Percentiles rank a stretch among this genome's conserved stretches.
These are phyloP conservation scores for Russula foetens DNA, from an alignment of 768 basidiomycete genomes.

Conservation along the genomic window DNA sequence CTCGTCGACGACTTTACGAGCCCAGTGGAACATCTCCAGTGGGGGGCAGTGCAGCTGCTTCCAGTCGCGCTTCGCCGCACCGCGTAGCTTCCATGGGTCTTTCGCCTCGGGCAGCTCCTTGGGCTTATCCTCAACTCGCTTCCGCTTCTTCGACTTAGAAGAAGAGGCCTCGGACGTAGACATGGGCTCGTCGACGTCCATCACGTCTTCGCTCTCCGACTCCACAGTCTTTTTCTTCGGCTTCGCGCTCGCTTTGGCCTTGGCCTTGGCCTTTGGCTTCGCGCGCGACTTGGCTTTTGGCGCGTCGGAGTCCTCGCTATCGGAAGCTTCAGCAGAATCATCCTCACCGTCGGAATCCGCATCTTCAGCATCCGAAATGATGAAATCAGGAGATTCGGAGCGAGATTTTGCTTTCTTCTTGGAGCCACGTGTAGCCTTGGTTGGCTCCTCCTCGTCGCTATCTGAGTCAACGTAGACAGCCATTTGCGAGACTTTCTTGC, in stretches of 20 bases:
- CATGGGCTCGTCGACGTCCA: slow-evolving; percentile 50
- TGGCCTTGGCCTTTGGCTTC: slow-evolving; percentile 22
- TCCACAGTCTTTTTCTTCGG: slow-evolving; percentile 24
- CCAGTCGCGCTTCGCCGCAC: slow-evolving; percentile 63
- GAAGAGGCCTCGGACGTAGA: slow-evolving; percentile 31
- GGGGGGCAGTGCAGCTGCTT: slow-evolving; percentile 74
- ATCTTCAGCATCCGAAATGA: slow-evolving; percentile 28
- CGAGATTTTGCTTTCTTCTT: slow-evolving; percentile 19
- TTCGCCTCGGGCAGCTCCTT: slow-evolving; percentile 39
- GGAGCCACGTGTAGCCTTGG: slow-evolving; percentile 17
- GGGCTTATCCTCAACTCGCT: slow-evolving; percentile 27
- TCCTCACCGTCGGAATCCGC: slow-evolving; percentile 25
- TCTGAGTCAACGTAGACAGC: slow-evolving; percentile 12
- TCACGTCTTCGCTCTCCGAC: slow-evolving; percentile 33
- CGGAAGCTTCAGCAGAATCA: slow-evolving; percentile 15
- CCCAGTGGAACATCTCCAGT: slow-evolving; percentile 87
- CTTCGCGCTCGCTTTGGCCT: slow-evolving; percentile 20
- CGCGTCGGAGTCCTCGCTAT: slow-evolving; percentile 31
- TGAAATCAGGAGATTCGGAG: slow-evolving; percentile 21
- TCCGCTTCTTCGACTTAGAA: slow-evolving; percentile 38
- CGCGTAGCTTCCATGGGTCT: slow-evolving; percentile 73
- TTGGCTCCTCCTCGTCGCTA: slow-evolving; percentile 9
- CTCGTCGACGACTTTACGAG: slow-evolving; percentile 86
- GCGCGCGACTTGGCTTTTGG: slow-evolving; percentile 28
- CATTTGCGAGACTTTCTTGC: slow-evolving; percentile 15